Evolutionary conservation across 2,329 filamentous ascomycete genomes (phyloP), one percentile per base, ranked within the genome.

Genomic region (Pseudogymnoascus sp.): DNA sequence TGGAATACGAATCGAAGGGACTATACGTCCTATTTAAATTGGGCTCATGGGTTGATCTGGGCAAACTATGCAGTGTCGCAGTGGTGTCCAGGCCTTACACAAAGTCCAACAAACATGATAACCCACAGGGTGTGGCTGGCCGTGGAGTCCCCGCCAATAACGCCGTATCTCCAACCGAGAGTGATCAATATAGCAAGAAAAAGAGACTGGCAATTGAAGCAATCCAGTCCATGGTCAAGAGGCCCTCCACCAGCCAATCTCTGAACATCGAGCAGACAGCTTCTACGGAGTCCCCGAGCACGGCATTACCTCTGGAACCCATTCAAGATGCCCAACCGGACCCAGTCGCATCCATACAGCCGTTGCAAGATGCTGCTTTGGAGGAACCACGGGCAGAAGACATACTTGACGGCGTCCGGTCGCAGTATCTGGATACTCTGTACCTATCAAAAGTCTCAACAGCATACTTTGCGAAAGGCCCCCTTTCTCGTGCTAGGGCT

Each of bases 401-500:
- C 57, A 65, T 64, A 18, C 36, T 39, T 8, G 59, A 61, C n/a
- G 18, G 36, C 36, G 79, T 88, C 64, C 78, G 84, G 63, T 77
- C 75, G 26, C 81, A 86, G 60, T 84, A 89, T 74, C 78, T 82
- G 63, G 81, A 86, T 64, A 79, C 81, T 5, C 74, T 88, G 1
- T 87, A 86, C 78, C 79, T 85, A 75, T 85, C 87, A 64, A 82
- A 84, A 79, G 90, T 88, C 36, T 91, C 90, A 3, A 77, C 93
- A 64, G 90, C 90, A 64, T 95, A 93, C 74, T 93, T 93, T 74
- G 87, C 87, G 18, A 95, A 95, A 77, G 90, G 90, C 0, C 89
- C 90, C 1, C 77, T 95, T 18, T 90, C 90, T 51, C 83, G 89
- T 68, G 87, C 89, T 54, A 83, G 90, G 65, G 88, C 87, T 57